Conservation (phyloP, 495 filamentous ascomycete species). For the Thozetella sp. region DNA sequence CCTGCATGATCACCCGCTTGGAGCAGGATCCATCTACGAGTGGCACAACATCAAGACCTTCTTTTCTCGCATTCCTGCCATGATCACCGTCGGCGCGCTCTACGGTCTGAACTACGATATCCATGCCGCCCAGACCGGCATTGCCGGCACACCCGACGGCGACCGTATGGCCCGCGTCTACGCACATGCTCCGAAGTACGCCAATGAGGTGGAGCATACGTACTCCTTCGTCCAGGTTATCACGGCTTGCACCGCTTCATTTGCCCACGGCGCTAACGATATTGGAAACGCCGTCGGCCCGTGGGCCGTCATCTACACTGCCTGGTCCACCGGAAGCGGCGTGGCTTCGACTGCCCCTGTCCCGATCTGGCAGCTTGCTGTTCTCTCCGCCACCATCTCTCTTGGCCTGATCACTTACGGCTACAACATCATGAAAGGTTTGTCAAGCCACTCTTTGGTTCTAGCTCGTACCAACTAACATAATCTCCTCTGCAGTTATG, state of each 20-base stretch:
- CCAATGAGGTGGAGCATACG: constrained; percentile 75
- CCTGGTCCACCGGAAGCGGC: constrained; percentile 58
- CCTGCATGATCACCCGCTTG: constrained; percentile 68
- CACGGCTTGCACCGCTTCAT: constrained; percentile 76
- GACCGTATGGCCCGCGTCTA: constrained; percentile 60
- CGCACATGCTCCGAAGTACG: constrained; percentile 64
- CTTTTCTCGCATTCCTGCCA: constrained; percentile 61
- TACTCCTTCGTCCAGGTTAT: constrained; percentile 77
- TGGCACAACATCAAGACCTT: constrained; percentile 61
- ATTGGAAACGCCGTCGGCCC: constrained; percentile 77
- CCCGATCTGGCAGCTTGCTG: constrained; percentile 62
- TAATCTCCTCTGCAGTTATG: too few species aligned
- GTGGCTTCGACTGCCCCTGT: constrained; percentile 55
- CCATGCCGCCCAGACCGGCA: constrained; percentile 66
- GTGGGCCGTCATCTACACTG: constrained; percentile 68
- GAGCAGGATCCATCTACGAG: constrained; percentile 70
- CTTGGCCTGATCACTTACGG: constrained; percentile 69
- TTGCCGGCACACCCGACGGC: constrained; percentile 66
- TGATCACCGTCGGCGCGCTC: constrained; percentile 52
- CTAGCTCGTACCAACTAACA: too few species aligned
- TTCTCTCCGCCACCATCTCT: constrained; percentile 37
- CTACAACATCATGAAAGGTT: constrained; percentile 69
- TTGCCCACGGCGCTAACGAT: constrained; percentile 82
- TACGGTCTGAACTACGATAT: constrained; percentile 77
- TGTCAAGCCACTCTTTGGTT: too few species aligned